Percentiles rank a stretch among this genome's conserved stretches.
phyloP scores from a whole-genome alignment of 164 flowering plant species.

The Piper longum region DNA sequence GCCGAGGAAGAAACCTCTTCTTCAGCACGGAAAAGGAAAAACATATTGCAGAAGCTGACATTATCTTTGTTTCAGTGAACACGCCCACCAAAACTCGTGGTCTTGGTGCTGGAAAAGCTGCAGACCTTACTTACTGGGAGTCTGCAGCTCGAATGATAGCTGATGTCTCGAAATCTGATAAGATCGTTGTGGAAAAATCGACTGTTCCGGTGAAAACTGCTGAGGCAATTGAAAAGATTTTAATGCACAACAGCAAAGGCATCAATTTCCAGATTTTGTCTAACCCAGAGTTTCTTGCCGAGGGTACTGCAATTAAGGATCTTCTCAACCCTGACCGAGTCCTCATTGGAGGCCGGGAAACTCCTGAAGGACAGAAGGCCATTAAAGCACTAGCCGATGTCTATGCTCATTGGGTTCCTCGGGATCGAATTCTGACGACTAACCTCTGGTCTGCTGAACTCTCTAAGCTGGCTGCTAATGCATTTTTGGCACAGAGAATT shows the following conservation, averaged over 20 bases:
- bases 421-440: constrained; percentile 8
- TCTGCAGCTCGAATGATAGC: constrained; percentile 94
- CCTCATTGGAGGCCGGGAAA: constrained; percentile 87
- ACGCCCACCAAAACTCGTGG: constrained; percentile 84
- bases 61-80: constrained; percentile 83
- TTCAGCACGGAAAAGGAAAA: constrained; percentile 90
- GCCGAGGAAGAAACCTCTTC: constrained; percentile 46
- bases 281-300: constrained; percentile 86
- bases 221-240: constrained; percentile 80
- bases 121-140: constrained; percentile 92
- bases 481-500: constrained; percentile 1
- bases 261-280: constrained; percentile 74
- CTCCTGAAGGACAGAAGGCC: constrained; percentile 75
- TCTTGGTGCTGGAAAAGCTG: constrained; percentile 91
- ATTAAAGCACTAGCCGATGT: constrained; percentile 53
- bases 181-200: constrained; percentile 88
- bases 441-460: constrained; percentile 20
- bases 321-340: constrained; percentile 73
- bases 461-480: constrained; percentile 19
- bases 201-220: constrained; percentile 95
- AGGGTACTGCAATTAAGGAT: constrained; percentile 83
- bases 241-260: constrained; percentile 82
- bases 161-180: constrained; percentile 74
- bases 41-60: constrained; percentile 74
- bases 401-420: constrained; percentile 14